Base-by-base conservation (phyloP, 352 stramenopile genomes). In the Globisporangium abappressorium region DNA sequence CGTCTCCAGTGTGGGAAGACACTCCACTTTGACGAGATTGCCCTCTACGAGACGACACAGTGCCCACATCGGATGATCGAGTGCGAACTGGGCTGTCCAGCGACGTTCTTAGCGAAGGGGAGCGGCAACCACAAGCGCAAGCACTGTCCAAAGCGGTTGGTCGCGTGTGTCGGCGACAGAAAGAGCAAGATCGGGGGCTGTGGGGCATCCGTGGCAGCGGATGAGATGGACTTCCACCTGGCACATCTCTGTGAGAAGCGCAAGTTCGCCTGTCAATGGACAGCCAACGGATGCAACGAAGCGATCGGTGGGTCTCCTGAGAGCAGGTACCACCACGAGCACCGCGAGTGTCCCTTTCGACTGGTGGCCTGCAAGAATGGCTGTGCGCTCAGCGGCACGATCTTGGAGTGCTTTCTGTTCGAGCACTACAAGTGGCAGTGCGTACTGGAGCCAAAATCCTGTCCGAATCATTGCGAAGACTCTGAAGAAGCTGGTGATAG, bases 401-500 rank as follows among this genome's bases (percentile, higher is more conserved):
- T 92, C 24, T 67, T 87, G 0, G 62, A 57, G 7, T 87, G 76
- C 28, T 92, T 92, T 63, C 26, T 75, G 12, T 62, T 78, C 0
- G 70, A 90, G 24, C 86, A 94, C 62, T 91, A 86, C 57, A 71
- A 58, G 5, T 93, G 84, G 83, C 84, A 94, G 64, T 94, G 86
- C 34, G 71, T 77, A 28, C 34, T 81, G 14, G 78, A 92, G 62
- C 65, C 15, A 2, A 81, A 80, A 46, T 1, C 43, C 1, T 94
- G 84, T 64, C 67, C 75, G 0, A 77, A 82, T 47, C 80, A 80
- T 12, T 20, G 28, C 22, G 34, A 20, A 24, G 38, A 30, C 12
- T 11, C 1, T 26, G 22, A 55, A 11, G 8, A 22, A 15, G 20
- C 5, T 18, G 38, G 38, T 9, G 41, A 8, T 8, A 49, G 15